Conservation (phyloP, 129 eudicot species). For the Silybum marianum region DNA sequence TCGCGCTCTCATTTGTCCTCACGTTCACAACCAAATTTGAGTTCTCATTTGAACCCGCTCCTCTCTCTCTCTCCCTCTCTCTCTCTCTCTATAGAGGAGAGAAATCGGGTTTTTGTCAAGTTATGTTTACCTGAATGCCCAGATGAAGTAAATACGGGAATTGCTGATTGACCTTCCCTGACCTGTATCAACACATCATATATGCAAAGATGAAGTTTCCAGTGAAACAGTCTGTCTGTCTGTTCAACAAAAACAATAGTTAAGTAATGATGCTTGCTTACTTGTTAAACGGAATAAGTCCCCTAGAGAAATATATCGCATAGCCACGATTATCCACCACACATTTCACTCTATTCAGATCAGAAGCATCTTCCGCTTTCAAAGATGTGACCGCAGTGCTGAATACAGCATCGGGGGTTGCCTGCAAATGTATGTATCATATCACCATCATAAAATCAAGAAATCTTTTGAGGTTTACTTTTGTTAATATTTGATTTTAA, state of each 20-base stretch:
- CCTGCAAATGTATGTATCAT: constrained; percentile 39
- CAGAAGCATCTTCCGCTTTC: constrained; percentile 83
- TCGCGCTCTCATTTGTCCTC: too few relatives aligned
- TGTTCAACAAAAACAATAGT: neutral
- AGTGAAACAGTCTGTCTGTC: neutral
- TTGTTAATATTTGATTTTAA: neutral
- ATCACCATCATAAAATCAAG: neutral
- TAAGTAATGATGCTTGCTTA: constrained; percentile 21
- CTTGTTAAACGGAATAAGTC: constrained; percentile 84
- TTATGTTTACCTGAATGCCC: constrained; percentile 73
- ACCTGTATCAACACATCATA: constrained; percentile 41
- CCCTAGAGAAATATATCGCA: constrained; percentile 86
- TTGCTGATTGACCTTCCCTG: constrained; percentile 69
- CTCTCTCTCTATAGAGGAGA: too few relatives aligned
- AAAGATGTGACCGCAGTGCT: constrained; percentile 88
- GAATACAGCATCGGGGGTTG: constrained; percentile 83
- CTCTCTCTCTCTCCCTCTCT: too few relatives aligned
- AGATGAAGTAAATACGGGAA: constrained; percentile 85
- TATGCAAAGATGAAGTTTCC: neutral
- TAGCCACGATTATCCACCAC: constrained; percentile 76
- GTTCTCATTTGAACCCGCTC: too few relatives aligned
- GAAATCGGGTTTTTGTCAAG: neutral
- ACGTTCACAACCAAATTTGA: too few relatives aligned
- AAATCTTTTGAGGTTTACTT: neutral
- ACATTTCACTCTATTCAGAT: constrained; percentile 88